phyloP scores from a whole-genome alignment of 495 filamentous ascomycete species.

The Aspergillus diversus region DNA sequence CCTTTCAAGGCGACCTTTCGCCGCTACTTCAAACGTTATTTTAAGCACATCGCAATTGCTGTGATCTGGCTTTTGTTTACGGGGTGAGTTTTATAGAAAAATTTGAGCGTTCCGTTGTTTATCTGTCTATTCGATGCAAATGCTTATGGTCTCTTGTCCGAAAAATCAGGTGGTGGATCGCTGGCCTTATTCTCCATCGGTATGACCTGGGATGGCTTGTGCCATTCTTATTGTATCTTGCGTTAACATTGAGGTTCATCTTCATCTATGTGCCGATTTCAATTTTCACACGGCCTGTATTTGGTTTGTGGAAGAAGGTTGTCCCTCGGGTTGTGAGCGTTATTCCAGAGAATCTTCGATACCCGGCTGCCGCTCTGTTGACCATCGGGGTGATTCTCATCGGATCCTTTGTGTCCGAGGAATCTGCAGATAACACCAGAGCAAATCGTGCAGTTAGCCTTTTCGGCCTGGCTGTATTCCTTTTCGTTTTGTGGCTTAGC shows the following conservation, averaged over 20 bases:
- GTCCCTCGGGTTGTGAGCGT: slow-evolving; percentile 51
- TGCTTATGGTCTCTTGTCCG: slow-evolving; percentile 12
- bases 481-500: slow-evolving; percentile 66
- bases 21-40: slow-evolving; percentile 26
- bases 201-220: slow-evolving; percentile 80
- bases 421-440: slow-evolving; percentile 74
- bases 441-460: slow-evolving; percentile 77
- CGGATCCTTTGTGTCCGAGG: slow-evolving; percentile 71
- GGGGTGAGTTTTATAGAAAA: slow-evolving; percentile 48
- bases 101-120: not conserved
- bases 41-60: slow-evolving; percentile 49
- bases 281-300: slow-evolving; percentile 65
- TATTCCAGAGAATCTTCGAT: slow-evolving; percentile 65
- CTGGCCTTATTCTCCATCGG: slow-evolving; percentile 71
- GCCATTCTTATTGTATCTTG: slow-evolving; percentile 81
- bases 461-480: slow-evolving; percentile 77
- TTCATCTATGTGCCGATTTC: slow-evolving; percentile 72
- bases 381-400: slow-evolving; percentile 72
- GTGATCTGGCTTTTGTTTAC: slow-evolving; percentile 62
- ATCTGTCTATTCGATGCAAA: not conserved
- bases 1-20: slow-evolving; percentile 25
- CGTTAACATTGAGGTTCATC: slow-evolving; percentile 71
- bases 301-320: slow-evolving; percentile 67
- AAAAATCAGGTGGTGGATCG: slow-evolving; percentile 80
- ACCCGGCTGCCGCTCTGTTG: slow-evolving; percentile 59